A percentile compares a stretch with the other conserved stretches of the same genome.
Evolutionary conservation across 768 basidiomycete species (phyloP).

Genomic region (Mycena venus): DNA sequence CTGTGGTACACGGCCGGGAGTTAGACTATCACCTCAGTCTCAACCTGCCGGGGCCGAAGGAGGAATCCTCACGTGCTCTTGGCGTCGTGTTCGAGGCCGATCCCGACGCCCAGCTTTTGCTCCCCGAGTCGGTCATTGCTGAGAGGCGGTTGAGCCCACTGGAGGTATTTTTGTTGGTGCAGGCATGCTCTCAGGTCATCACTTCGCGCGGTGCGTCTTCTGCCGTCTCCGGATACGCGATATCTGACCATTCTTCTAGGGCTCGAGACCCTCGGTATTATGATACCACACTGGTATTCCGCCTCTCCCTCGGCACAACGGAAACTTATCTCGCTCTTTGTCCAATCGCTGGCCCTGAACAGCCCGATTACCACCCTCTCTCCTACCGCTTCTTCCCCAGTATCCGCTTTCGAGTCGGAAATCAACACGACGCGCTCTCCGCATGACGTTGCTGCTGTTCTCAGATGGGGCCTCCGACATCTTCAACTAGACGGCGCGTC

Average conservation of each 20-base stretch:
- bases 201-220: conserved; percentile 68
- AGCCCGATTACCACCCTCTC: conserved; percentile 63
- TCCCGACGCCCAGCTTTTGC: conserved; percentile 58
- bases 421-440: conserved; percentile 74
- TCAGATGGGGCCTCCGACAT: conserved; percentile 87
- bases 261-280: conserved; percentile 85
- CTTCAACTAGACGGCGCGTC: conserved; percentile 69
- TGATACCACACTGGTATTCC: conserved; percentile 90
- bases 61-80: conserved; percentile 60
- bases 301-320: conserved; percentile 79
- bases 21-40: conserved; percentile 68
- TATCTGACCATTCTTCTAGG: conserved; percentile 55
- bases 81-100: conserved; percentile 74
- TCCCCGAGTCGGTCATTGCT: conserved; percentile 69
- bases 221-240: not conserved
- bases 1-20: conserved; percentile 43
- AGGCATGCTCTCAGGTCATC: conserved; percentile 78
- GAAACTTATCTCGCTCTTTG: conserved; percentile 77
- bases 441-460: conserved; percentile 83
- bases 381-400: conserved; percentile 60
- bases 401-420: conserved; percentile 73
- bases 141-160: conserved; percentile 69
- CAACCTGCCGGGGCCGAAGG: conserved; percentile 68
- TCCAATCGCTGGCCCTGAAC: conserved; percentile 70
- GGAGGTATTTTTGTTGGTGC: conserved; percentile 75